phyloP scores from a whole-genome alignment of 2,329 filamentous ascomycete genomes.

The Colletotrichum melonis region DNA sequence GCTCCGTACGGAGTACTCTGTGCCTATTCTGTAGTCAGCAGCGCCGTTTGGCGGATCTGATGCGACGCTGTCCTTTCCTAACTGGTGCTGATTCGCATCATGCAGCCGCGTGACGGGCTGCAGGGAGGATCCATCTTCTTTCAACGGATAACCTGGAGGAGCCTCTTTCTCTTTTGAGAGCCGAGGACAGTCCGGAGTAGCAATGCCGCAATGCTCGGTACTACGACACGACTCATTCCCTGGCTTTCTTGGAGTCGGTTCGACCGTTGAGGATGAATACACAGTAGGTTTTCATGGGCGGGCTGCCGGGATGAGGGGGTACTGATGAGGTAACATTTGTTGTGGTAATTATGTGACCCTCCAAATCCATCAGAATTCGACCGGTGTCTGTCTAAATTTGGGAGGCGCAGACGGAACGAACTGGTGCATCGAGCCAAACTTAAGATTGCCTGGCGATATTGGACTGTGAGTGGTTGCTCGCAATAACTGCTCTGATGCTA shows the following conservation, averaged over 20 bases:
- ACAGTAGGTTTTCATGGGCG: neutral
- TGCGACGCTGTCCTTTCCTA: neutral
- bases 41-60: neutral
- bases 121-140: constrained; percentile 12
- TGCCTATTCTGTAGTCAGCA: neutral
- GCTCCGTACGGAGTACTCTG: no score
- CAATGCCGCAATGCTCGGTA: neutral
- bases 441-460: constrained; percentile 25
- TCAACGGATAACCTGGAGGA: neutral
- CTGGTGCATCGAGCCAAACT: neutral
- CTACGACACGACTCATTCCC: neutral
- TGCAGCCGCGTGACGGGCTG: constrained; percentile 16
- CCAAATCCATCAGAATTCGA: neutral
- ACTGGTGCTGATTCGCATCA: constrained; percentile 4
- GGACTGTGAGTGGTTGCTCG: constrained; percentile 25
- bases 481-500: constrained; percentile 4
- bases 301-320: neutral
- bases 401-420: constrained; percentile 22
- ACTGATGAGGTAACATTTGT: constrained; percentile 1
- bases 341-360: neutral
- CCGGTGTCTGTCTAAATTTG: constrained; percentile 18
- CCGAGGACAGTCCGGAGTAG: no score
- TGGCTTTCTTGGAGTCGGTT: neutral
- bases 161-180: neutral
- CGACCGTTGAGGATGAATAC: neutral